These are phyloP conservation scores for Podila epicladia DNA, from an alignment of 192 early-diverging fungal species.

Conservation along the genomic window DNA sequence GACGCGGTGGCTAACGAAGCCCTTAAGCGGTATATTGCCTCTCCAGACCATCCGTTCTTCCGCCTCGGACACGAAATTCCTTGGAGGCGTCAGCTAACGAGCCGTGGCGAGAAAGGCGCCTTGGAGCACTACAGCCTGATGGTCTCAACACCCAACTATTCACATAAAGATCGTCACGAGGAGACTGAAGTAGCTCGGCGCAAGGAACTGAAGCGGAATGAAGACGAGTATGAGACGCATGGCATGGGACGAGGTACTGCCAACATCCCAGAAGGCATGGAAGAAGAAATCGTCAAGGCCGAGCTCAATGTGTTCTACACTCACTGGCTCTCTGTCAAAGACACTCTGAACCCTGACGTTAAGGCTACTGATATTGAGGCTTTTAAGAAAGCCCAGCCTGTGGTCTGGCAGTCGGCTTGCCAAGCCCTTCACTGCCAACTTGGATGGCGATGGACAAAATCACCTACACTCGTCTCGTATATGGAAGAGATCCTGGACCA, in stretches of 20 bases:
- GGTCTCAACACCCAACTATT: slow-evolving; percentile 2
- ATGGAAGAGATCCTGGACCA: slow-evolving; percentile 11
- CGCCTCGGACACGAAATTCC: slow-evolving; percentile 26
- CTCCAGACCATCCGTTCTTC: slow-evolving; percentile 34
- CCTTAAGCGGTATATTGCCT: slow-evolving; percentile 12
- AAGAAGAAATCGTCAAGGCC: slow-evolving; percentile 20
- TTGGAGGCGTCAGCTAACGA: slow-evolving; percentile 17
- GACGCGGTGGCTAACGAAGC: slow-evolving; percentile 16
- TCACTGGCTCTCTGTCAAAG: slow-evolving; percentile 34
- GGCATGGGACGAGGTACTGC: slow-evolving; percentile 20
- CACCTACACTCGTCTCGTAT: slow-evolving; percentile 24
- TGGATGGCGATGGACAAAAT: slow-evolving; percentile 43
- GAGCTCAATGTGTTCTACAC: slow-evolving; percentile 9
- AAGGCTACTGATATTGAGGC: slow-evolving; percentile 17
- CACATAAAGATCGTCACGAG: slow-evolving; percentile 18
- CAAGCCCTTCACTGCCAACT: neutral
- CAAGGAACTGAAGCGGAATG: slow-evolving; percentile 2
- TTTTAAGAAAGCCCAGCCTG: slow-evolving; percentile 8
- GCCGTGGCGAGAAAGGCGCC: slow-evolving; percentile 13
- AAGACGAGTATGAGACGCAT: slow-evolving; percentile 6
- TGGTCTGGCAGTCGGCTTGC: slow-evolving; percentile 16
- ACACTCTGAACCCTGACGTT: slow-evolving; percentile 16
- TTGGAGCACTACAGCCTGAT: slow-evolving; percentile 6
- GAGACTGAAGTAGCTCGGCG: slow-evolving; percentile 17
- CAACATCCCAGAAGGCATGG: slow-evolving; percentile 16